phyloP scores from a whole-genome alignment of 306 rosid species.

The Delonix regia region DNA sequence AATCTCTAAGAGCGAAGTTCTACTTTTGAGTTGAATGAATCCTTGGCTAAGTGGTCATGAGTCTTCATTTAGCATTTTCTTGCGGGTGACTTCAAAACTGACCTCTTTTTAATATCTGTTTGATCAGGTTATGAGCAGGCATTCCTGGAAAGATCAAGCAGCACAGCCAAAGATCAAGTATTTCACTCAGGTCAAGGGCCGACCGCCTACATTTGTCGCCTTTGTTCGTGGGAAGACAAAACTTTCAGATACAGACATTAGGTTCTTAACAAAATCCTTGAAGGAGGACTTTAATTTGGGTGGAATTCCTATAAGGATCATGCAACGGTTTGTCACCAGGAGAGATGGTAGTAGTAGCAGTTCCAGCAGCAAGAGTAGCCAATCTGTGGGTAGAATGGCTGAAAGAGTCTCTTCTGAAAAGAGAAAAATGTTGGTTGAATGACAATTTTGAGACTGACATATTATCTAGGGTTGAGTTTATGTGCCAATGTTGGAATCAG shows the following conservation, averaged over 20 bases:
- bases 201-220: constrained; percentile 93
- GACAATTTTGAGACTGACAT: constrained; percentile 13
- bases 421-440: constrained; percentile 53
- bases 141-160: constrained; percentile 97
- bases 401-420: constrained; percentile 67
- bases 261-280: constrained; percentile 84
- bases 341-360: constrained; percentile 39
- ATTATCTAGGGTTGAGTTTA: too few species aligned
- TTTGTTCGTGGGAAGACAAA: constrained; percentile 78
- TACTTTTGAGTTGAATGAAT: too few species aligned
- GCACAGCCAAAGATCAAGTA: constrained; percentile 87
- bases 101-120: background rate
- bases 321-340: constrained; percentile 66
- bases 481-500: too few species aligned
- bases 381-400: constrained; percentile 34
- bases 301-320: constrained; percentile 89
- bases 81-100: background rate
- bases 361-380: constrained; percentile 48
- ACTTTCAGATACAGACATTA: constrained; percentile 70
- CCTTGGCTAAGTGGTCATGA: too few species aligned
- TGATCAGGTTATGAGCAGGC: constrained; percentile 92
- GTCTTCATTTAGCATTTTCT: background rate
- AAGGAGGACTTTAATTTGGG: constrained; percentile 97
- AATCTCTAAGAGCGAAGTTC: too few species aligned
- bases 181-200: constrained; percentile 95